A percentile compares a stretch with the other conserved stretches of the same genome.
phyloP scores from a whole-genome alignment of 2,329 filamentous ascomycete genomes.

The Fusarium graminum region DNA sequence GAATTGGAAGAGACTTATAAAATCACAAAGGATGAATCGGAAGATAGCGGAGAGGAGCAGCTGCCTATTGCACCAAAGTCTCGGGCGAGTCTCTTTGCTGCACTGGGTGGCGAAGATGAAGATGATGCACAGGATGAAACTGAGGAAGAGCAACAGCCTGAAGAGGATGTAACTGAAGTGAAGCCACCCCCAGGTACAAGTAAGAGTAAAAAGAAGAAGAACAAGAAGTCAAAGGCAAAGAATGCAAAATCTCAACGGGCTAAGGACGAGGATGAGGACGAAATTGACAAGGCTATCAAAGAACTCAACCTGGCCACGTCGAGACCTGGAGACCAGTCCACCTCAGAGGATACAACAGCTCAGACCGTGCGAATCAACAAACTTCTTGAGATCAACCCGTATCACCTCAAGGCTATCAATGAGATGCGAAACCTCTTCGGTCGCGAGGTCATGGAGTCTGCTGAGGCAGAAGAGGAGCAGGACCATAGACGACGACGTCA shows the following conservation, averaged over 20 bases:
- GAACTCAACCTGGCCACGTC: constrained; percentile 59
- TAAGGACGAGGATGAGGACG: constrained; percentile 60
- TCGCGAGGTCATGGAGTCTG: constrained; percentile 68
- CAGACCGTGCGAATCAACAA: constrained; percentile 52
- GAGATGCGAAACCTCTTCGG: constrained; percentile 82
- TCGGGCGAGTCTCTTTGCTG: constrained; percentile 65
- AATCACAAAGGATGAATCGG: constrained; percentile 29
- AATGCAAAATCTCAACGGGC: constrained; percentile 39
- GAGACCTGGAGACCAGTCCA: constrained; percentile 9
- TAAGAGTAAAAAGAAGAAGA: constrained; percentile 58
- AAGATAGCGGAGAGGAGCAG: constrained; percentile 52
- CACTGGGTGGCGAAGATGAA: constrained; percentile 61
- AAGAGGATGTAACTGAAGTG: constrained; percentile 40
- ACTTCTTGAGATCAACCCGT: constrained; percentile 67
- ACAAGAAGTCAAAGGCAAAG: constrained; percentile 53
- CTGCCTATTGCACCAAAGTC: constrained; percentile 53
- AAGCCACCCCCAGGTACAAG: constrained; percentile 33
- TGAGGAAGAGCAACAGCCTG: constrained; percentile 46
- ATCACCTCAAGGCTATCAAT: constrained; percentile 85
- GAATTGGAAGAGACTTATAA: constrained; percentile 55
- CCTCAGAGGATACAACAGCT: constrained; percentile 14
- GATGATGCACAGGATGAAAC: constrained; percentile 57
- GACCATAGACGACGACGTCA: constrained; percentile 56
- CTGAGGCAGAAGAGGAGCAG: constrained; percentile 63
- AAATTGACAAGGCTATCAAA: constrained; percentile 68